Evolutionary conservation across 768 basidiomycete species (phyloP), one percentile per base, ranked within the genome.

Genomic region (Mycena venus): DNA sequence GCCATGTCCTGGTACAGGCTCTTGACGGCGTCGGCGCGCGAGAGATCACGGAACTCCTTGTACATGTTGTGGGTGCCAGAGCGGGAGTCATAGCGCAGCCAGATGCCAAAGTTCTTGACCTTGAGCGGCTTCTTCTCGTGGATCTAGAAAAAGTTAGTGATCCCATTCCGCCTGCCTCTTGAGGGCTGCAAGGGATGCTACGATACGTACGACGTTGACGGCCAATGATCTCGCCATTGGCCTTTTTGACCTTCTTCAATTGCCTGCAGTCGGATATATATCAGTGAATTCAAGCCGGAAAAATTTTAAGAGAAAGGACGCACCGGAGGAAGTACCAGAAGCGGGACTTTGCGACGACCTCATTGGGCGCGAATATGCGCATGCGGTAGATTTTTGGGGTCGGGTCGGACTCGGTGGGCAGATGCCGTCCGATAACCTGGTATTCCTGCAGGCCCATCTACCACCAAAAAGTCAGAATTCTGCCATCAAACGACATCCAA

Each of bases 51-150:
- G 94, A 96, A 99, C 86, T 96, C 95, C 92, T 97, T 97, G 95
- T 98, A 98, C 97, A 99, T 98, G 93, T 99, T 99, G 93, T 99
- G 98, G 56, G 98, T 99, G 76, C 98, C 98, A 63, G 97, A 98
- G 80, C 98, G 96, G 67, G 98, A 99, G 88, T 99, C 98, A 87
- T 99, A 99, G 80, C 98, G 95, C 84, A 99, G 87, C 98, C 98
- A 99, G 88, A 99, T 95, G 78, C 98, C 98, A 83, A 99, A 99
- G 94, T 98, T 99, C 92, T 99, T 99, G 86, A 99, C 95, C 88
- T 97, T 97, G 85, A 98, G 83, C 27, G 98, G 98, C 86, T 94
- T 96, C 91, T 96, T 97, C 90, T 99, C 98, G 83, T 94, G 92
- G 84, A 99, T 99, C 97, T 99, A 91, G 15, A 81, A 70, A 73